Evolutionary conservation across 2,329 filamentous ascomycete species (phyloP).

Genomic region (Tolypocladium sp.): DNA sequence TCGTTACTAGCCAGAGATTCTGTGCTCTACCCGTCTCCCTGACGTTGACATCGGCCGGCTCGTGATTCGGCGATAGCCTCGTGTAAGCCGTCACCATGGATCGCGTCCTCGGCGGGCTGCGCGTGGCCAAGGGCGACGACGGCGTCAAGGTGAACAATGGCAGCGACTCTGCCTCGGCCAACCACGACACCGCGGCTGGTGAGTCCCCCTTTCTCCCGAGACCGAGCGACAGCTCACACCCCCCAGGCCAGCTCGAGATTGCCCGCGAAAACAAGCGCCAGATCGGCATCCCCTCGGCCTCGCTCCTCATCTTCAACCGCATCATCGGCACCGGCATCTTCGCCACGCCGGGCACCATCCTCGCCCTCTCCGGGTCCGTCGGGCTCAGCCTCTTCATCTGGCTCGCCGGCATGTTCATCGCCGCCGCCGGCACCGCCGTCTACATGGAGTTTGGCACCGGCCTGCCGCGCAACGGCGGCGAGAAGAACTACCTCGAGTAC

Average conservation of each 20-base stretch:
- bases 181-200: constrained; percentile 5
- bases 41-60: background rate
- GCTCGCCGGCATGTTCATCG: constrained; percentile 53
- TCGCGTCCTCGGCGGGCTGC: background rate
- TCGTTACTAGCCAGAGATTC: background rate
- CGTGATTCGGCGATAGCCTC: background rate
- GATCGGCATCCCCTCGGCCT: constrained; percentile 45
- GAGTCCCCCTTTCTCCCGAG: background rate
- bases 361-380: constrained; percentile 48
- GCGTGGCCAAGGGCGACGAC: constrained; percentile 2
- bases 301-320: constrained; percentile 54
- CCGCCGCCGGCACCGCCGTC: constrained; percentile 52
- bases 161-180: constrained; percentile 3
- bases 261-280: constrained; percentile 41
- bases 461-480: constrained; percentile 54
- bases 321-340: constrained; percentile 62
- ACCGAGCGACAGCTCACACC: background rate
- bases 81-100: background rate
- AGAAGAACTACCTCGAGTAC: constrained; percentile 60
- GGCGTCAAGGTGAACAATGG: constrained; percentile 1
- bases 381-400: constrained; percentile 55
- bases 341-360: constrained; percentile 50
- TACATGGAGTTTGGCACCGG: constrained; percentile 59
- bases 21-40: background rate
- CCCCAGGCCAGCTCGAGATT: constrained; percentile 20